Percentiles rank a stretch among this genome's conserved stretches.
Evolutionary conservation across 495 filamentous ascomycete genomes (phyloP).

Genomic region (Sabuloglossum arenarium): DNA sequence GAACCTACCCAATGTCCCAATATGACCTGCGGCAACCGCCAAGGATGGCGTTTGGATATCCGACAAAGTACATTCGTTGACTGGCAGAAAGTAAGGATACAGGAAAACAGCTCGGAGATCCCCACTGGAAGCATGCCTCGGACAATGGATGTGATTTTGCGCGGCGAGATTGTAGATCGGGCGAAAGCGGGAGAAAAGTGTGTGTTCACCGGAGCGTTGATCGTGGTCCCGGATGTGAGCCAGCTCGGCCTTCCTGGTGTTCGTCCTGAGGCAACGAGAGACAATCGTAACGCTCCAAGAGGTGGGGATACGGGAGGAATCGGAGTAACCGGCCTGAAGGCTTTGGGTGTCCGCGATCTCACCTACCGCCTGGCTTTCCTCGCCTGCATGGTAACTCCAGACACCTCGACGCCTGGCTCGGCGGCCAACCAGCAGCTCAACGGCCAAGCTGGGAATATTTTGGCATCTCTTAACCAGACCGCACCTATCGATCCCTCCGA

Average conservation of each 20-base stretch:
- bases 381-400: conserved; percentile 89
- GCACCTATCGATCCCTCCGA: conserved; percentile 37
- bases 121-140: conserved; percentile 97
- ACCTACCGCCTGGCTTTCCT: conserved; percentile 97
- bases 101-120: conserved; percentile 96
- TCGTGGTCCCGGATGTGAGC: conserved; percentile 93
- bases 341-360: conserved; percentile 82
- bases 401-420: conserved; percentile 58
- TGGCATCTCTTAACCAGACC: conserved; percentile 60
- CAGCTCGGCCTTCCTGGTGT: conserved; percentile 83
- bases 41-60: conserved; percentile 86
- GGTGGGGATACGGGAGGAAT: conserved; percentile 59
- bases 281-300: conserved; percentile 49
- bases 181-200: conserved; percentile 96
- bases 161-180: conserved; percentile 93
- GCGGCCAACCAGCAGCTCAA: conserved; percentile 41
- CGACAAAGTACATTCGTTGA: conserved; percentile 94
- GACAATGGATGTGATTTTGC: conserved; percentile 93
- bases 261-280: conserved; percentile 63
- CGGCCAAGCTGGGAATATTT: conserved; percentile 56
- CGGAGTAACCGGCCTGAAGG: conserved; percentile 75
- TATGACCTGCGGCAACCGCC: conserved; percentile 67
- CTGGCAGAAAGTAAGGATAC: conserved; percentile 95
- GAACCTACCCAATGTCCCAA: conserved; percentile 95
- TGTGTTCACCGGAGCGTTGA: conserved; percentile 88